Evolutionary conservation across 352 stramenopile genomes (phyloP), one percentile per base, ranked within the genome.

Genomic region (Pythium aphanidermatum): DNA sequence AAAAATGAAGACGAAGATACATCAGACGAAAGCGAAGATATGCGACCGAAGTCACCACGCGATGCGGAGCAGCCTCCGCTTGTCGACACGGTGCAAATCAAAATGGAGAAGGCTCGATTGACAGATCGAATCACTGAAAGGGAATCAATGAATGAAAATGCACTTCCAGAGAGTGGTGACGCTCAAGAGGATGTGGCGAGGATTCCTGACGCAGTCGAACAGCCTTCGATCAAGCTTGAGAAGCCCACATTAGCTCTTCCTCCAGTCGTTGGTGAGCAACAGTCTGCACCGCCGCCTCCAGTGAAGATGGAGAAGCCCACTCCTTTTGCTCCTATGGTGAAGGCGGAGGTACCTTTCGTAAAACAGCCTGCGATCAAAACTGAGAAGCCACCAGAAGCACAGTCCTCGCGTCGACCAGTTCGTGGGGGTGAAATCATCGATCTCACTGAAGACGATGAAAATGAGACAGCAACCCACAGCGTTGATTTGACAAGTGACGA

Each of bases 391-490:
- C 20, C 25, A 3, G 23, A 20, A 8, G 39, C 19, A 2, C 8
- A 34, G 23, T 16, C 23, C 4, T 16, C 25, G 12, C 39, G 20
- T 17, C 35, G 17, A 26, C 19, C n/a, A 26, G 35, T 42, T 17
- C n/a, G 25, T 11, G 11, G 6, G 9, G 24, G 13, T 29, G 31
- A 38, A 2, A 26, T 68, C 0, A 51, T 72, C 20, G 63, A 72
- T 41, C 32, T 72, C 14, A 72, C 63, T 4, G 63, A 58, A 24
- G 62, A 68, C 13, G 42, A 58, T 32, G 52, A 51, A 4, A 47
- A 49, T 14, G 49, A 62, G 9, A 48, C 4, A 38, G 24, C 27
- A 19, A 38, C 1, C n/a, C n/a, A n/a, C n/a, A n/a, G n/a, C n/a
- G n/a, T n/a, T n/a, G n/a, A n/a, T n/a, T n/a, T n/a, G n/a, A n/a